Percentiles rank a stretch among this genome's conserved stretches.
These are phyloP conservation scores for Debaryomycetaceae sp. DNA, from an alignment of 1,139 yeast genomes.

Conservation along the genomic window DNA sequence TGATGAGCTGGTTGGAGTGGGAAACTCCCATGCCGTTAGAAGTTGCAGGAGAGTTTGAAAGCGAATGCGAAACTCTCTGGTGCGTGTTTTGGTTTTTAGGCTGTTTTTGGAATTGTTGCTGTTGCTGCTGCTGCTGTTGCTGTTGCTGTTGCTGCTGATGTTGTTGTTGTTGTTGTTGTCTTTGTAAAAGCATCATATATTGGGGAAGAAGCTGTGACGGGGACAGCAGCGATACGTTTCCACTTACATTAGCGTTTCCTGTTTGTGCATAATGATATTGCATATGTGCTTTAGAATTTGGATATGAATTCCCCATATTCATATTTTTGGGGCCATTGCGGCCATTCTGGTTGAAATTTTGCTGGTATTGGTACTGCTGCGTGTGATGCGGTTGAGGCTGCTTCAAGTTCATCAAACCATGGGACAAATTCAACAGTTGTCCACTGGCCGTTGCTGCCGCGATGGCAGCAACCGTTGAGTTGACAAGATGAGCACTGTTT, in stretches of 20 bases:
- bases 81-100: conserved; percentile 8
- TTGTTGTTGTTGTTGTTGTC: conserved; percentile 17
- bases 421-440: conserved; percentile 39
- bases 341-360: conserved; percentile 1
- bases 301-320: conserved; percentile 1
- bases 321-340: conserved; percentile 2
- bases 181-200: conserved; percentile 19
- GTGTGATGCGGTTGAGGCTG: conserved; percentile 28
- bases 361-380: conserved; percentile 5
- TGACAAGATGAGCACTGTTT: conserved; percentile 29
- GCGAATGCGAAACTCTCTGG: conserved; percentile 19
- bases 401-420: conserved; percentile 25
- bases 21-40: conserved; percentile 19
- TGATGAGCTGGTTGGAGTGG: conserved; percentile 8
- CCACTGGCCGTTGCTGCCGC: conserved; percentile 57
- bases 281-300: conserved; percentile 4
- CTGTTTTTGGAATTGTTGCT: conserved; percentile 12
- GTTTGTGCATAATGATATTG: conserved; percentile 8
- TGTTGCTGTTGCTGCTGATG: conserved; percentile 9
- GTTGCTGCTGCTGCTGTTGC: conserved; percentile 14
- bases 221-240: conserved; percentile 19
- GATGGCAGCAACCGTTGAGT: conserved; percentile 49
- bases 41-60: conserved; percentile 23
- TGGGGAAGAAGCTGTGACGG: conserved; percentile 14
- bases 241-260: conserved; percentile 14